Conservation (phyloP, 169 alveolate genomes). For the Babesia gibsoni region DNA sequence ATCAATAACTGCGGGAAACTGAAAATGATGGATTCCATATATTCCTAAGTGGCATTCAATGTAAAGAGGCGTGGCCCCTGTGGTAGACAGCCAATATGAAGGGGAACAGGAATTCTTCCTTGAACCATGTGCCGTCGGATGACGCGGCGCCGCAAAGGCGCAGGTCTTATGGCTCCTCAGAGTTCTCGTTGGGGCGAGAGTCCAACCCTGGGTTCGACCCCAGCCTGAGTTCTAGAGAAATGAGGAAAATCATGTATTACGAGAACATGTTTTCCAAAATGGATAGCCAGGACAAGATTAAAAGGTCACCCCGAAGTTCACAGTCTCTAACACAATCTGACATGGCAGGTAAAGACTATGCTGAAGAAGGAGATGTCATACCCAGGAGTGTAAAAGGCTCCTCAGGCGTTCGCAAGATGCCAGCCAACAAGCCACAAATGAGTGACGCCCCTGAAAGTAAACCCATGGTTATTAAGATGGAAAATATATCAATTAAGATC, state of each 20-base stretch:
- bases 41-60: no score
- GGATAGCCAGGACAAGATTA: constrained; percentile 54
- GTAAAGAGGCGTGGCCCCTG: no score
- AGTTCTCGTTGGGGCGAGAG: not conserved
- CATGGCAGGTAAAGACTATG: not conserved
- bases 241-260: constrained; percentile 71
- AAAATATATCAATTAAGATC: constrained; percentile 1
- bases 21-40: no score
- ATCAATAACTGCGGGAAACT: no score
- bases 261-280: constrained; percentile 74
- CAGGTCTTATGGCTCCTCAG: constrained; percentile 9
- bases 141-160: constrained; percentile 31
- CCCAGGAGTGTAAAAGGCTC: not conserved
- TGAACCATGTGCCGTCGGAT: not conserved
- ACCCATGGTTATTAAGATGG: not conserved
- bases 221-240: constrained; percentile 68
- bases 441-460: not conserved
- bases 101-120: not conserved
- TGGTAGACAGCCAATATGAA: constrained; percentile 14
- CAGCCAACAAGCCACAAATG: not conserved
- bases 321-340: not conserved
- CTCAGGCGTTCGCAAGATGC: not conserved
- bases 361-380: not conserved
- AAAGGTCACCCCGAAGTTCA: not conserved
- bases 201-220: constrained; percentile 59